Conservation (phyloP, 1,284 basidiomycete genomes). For the Rhodotorula sp. region DNA sequence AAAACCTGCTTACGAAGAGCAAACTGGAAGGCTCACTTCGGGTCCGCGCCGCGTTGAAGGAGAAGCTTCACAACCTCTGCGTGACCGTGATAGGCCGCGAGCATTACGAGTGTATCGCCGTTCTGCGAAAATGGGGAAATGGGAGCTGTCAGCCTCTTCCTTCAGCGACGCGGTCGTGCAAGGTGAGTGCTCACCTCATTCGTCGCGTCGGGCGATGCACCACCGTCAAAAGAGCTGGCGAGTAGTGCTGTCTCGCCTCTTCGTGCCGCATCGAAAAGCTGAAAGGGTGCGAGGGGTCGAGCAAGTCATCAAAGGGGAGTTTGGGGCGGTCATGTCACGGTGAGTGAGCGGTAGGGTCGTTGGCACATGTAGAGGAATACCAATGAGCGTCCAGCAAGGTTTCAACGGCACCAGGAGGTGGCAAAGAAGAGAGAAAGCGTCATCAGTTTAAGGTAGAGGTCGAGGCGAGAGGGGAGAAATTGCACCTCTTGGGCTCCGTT, state of each 20-base stretch:
- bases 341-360: background rate
- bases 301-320: background rate
- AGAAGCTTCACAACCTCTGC: conserved; percentile 58
- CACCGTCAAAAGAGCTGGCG: conserved; percentile 62
- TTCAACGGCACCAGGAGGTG: no score
- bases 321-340: background rate
- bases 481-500: no score
- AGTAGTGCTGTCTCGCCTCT: conserved; percentile 58
- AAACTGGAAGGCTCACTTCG: conserved; percentile 51
- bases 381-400: no score
- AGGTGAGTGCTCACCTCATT: conserved; percentile 53
- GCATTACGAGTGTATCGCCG: conserved; percentile 73
- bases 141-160: background rate
- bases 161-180: background rate
- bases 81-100: conserved; percentile 76
- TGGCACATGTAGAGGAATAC: no score
- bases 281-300: background rate
- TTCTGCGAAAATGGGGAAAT: conserved; percentile 38
- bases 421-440: no score
- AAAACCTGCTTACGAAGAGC: no score
- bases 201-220: conserved; percentile 72
- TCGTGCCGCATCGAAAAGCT: conserved; percentile 30
- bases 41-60: conserved; percentile 61
- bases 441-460: no score
- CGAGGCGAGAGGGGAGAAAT: no score